Base-by-base conservation (phyloP, 169 alveolate genomes). In the Plasmodium billcollinsi region DNA sequence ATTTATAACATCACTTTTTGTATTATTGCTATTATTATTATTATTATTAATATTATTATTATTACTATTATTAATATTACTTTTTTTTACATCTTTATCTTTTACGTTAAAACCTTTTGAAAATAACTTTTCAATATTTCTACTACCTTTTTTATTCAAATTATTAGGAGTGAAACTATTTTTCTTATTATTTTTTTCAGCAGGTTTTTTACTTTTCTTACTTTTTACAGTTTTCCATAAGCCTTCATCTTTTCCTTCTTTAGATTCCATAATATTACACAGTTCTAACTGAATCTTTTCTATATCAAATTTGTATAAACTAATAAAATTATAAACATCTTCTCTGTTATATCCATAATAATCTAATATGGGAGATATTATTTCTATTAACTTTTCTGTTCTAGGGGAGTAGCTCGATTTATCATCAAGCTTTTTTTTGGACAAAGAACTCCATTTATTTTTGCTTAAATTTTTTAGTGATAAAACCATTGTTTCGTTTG, bases 311-410 rank as follows among this genome's bases (percentile, higher is more conserved):
- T 83, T 70, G 26, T 83, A 83, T 33, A 71, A 69, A 58, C 91
- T 83, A 18, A 83, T 71, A 71, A 83, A 83, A 49, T 83, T 71
- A 20, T 71, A 83, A 15, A 83, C 85, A 59, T 83, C 91, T 49
- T 83, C 91, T 52, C 71, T 83, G 45, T 83, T 83, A 71, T 83
- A 83, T 26, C 91, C 91, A 83, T 83, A 83, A 29, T 83, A 71
- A 61, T 83, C 85, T 63, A 83, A 73, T n/a, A 83, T 83, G n/a
- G 91, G 91, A 26, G 83, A 83, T n/a, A 83, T 71, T 33, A 71
- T 50, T 24, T 83, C 91, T 24, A 83, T 83, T 59, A 83, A 59
- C 59, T 83, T 83, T 83, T 83, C 91, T 33, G 85, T 70, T 70
- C 91, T 67, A 12, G 91, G 91, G n/a, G 91, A 83, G 52, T 78